Evolutionary conservation across 2,329 filamentous ascomycete species (phyloP).

Genomic region (Alternaria sp.): DNA sequence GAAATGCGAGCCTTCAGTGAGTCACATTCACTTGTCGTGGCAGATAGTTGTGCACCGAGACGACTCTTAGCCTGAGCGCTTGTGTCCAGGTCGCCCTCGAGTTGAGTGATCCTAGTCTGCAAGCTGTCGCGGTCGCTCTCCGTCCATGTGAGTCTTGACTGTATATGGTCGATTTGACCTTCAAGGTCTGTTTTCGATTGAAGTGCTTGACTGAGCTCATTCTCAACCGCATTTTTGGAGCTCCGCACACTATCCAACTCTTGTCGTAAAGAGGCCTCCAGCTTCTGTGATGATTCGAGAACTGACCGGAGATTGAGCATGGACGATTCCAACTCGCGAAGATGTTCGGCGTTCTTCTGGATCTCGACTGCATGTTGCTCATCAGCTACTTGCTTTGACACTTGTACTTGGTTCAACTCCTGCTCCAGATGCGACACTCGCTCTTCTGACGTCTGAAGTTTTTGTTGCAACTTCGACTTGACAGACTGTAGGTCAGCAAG

Average conservation of each 20-base stretch:
- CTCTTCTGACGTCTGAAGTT: constrained; percentile 32
- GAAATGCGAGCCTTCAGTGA: constrained; percentile 19
- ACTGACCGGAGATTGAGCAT: constrained; percentile 26
- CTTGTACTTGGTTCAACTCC: constrained; percentile 29
- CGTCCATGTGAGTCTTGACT: constrained; percentile 9
- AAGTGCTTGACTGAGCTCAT: constrained; percentile 16
- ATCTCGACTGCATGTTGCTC: constrained; percentile 19
- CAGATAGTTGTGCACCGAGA: constrained; percentile 20
- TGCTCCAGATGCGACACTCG: constrained; percentile 26
- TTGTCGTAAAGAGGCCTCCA: constrained; percentile 23
- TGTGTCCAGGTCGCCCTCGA: constrained; percentile 16
- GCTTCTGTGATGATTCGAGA: constrained; percentile 27
- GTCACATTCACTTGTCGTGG: constrained; percentile 18
- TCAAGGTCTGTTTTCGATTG: constrained; percentile 21
- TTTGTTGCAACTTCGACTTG: constrained; percentile 27
- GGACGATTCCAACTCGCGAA: constrained; percentile 36
- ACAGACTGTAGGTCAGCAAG: constrained; percentile 36
- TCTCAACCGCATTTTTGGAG: constrained; percentile 23
- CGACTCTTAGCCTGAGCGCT: constrained; percentile 13
- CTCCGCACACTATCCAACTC: constrained; percentile 24
- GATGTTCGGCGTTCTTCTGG: constrained; percentile 28
- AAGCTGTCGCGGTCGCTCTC: constrained; percentile 17
- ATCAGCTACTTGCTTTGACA: constrained; percentile 26
- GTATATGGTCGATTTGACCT: constrained; percentile 14
- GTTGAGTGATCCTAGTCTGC: constrained; percentile 14